Evolutionary conservation across 148 eudicot species (phyloP), one percentile per base, ranked within the genome.

Genomic region (Bassia scoparia): DNA sequence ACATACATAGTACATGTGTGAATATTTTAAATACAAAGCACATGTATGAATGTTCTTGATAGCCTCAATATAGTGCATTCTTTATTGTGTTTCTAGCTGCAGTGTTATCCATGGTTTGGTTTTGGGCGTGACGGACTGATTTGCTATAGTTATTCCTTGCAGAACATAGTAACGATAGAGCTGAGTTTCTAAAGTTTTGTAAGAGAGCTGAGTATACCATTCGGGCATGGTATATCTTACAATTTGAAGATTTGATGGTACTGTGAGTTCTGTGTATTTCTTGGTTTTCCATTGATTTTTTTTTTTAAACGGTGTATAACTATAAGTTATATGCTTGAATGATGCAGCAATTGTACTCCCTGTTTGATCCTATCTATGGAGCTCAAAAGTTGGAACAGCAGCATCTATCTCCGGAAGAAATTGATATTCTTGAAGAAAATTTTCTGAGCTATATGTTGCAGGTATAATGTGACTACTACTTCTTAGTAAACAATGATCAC

Each of bases 181-280:
- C 83, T 37, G 97, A 92, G 79, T 92, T 89, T 74, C 68, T 92
- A 76, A 92, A 87, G 86, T 88, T 92, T 24, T 88, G 91, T 84
- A 92, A 92, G 87, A 85, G 97, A 71, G 86, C 87, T 74, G 97
- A 92, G 74, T 92, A 92, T 79, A 92, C 96, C 29, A 81, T 92
- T 67, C 89, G 96, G 49, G 97, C 97, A 54, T 92, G 97, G 97
- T 92, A 92, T 78, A 87, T 84, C 71, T 84, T 92, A 33, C 96
- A 92, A 55, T 92, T 92, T 74, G 97, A 92, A 86, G 96, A 92
- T 86, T 87, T 92, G 62, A 92, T 92, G 98, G 98, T 92, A 85
- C 24, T 67, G 20, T 65, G 53, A 33, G 1, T 69, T 1, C 43
- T 68, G 46, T 33, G 0, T 60, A 58, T 52, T 23, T 62, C 29